Evolutionary conservation across 768 basidiomycete genomes (phyloP).

Genomic region (Cystobasidium tubakii): DNA sequence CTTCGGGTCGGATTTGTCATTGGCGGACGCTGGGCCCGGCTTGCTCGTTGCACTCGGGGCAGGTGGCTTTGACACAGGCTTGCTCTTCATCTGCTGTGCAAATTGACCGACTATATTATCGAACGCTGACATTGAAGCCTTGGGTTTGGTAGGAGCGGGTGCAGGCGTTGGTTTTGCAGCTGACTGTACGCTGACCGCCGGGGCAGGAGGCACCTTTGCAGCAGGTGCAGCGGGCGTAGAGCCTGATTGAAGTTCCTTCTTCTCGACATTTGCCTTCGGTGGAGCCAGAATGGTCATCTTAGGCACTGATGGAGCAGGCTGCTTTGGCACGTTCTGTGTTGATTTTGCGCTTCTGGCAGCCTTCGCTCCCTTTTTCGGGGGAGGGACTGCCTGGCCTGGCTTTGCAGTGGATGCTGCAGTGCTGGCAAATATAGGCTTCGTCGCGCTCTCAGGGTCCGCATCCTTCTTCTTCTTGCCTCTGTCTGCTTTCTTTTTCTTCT

Average conservation of each 20-base stretch:
- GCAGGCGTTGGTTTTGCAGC: not conserved
- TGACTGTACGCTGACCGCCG: not conserved
- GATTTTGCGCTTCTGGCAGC: not conserved
- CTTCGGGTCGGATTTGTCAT: not conserved
- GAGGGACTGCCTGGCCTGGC: not conserved
- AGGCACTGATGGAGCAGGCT: not conserved
- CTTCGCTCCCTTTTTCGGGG: not conserved
- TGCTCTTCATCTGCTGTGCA: slow-evolving; percentile 9
- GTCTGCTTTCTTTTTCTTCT: slow-evolving; percentile 18
- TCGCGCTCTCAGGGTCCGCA: no score
- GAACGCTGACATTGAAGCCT: not conserved
- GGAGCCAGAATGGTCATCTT: slow-evolving; percentile 33
- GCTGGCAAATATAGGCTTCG: not conserved
- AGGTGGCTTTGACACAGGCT: not conserved
- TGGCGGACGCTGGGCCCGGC: not conserved
- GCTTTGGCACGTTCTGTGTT: not conserved
- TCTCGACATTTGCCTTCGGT: not conserved
- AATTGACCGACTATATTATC: slow-evolving; percentile 23
- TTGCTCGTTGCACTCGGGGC: not conserved
- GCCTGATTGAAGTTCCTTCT: not conserved
- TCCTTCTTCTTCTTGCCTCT: slow-evolving; percentile 24
- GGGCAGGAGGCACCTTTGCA: not conserved
- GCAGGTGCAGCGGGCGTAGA: not conserved
- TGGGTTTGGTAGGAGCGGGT: not conserved
- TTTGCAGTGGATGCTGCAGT: not conserved